These are phyloP conservation scores for Colletotrichum sp. DNA, from an alignment of 2,329 filamentous ascomycete species.

Conservation along the genomic window DNA sequence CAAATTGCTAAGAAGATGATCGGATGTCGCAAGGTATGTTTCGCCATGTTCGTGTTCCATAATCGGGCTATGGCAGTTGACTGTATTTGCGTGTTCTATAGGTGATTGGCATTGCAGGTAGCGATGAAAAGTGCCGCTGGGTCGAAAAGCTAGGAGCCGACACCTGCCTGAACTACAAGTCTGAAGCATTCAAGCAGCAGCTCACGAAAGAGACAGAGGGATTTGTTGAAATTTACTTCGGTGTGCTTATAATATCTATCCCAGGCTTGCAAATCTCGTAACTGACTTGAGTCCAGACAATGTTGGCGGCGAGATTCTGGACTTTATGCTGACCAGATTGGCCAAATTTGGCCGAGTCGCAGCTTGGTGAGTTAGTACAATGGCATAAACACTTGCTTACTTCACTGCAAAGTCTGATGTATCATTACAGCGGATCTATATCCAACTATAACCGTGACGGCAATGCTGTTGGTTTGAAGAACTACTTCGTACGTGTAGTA, in stretches of 20 bases:
- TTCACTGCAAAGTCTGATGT: neutral
- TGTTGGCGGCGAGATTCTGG: neutral
- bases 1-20: neutral
- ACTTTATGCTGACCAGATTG: neutral
- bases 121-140: neutral
- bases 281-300: neutral
- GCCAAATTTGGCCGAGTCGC: neutral
- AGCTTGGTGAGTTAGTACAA: neutral
- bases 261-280: neutral
- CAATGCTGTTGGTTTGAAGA: neutral
- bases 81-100: neutral
- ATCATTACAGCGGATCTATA: neutral
- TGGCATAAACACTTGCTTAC: rapidly evolving
- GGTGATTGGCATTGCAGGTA: neutral
- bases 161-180: neutral
- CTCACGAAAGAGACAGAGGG: neutral
- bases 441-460: neutral
- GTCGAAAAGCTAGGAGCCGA: neutral
- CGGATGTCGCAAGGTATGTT: neutral
- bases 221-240: neutral
- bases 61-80: neutral
- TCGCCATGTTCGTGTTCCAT: neutral
- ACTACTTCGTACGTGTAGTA: neutral
- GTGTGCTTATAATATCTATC: rapidly evolving
- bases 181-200: neutral